Percentiles rank a stretch among this genome's conserved stretches.
Conservation (phyloP, 139 green algal species). For the Volvox africanus region DNA sequence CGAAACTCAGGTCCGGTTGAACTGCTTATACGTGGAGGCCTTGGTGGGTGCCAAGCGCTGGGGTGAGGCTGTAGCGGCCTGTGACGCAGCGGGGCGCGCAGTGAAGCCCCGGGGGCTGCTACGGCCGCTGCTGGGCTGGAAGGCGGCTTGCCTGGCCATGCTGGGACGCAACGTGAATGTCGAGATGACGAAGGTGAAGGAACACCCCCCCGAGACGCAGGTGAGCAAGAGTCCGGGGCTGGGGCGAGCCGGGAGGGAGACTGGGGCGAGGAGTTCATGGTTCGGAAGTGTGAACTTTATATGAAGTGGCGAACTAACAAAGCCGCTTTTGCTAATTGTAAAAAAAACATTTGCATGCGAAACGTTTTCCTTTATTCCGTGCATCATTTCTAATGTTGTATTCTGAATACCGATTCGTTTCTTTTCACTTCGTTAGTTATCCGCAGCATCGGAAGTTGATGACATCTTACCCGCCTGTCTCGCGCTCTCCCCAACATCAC, state of each 20-base stretch:
- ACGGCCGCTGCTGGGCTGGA: constrained; percentile 62
- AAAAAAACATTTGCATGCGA: too few species aligned
- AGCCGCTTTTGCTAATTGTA: too few species aligned
- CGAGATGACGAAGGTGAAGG: constrained; percentile 63
- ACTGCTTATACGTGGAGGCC: constrained; percentile 65
- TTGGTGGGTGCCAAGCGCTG: constrained; percentile 58
- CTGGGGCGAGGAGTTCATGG: background rate
- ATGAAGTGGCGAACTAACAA: too few species aligned
- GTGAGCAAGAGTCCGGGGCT: background rate
- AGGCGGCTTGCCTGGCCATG: constrained; percentile 57
- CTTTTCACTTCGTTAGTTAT: too few species aligned
- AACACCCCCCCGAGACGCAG: constrained; percentile 62
- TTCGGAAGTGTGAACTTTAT: background rate
- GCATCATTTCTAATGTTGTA: too few species aligned
- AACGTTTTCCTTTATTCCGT: too few species aligned
- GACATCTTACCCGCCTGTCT: too few species aligned
- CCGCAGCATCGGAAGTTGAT: too few species aligned
- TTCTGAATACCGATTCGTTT: too few species aligned
- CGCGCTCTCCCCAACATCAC: background rate
- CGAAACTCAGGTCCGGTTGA: constrained; percentile 60
- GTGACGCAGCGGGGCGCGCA: constrained; percentile 51
- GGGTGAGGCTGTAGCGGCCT: constrained; percentile 48
- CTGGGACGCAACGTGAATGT: constrained; percentile 36
- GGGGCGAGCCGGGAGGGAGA: background rate
- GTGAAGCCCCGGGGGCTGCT: constrained; percentile 48